These are phyloP conservation scores for Lachnellula occidentalis DNA, from an alignment of 2,329 filamentous ascomycete genomes.

Conservation along the genomic window DNA sequence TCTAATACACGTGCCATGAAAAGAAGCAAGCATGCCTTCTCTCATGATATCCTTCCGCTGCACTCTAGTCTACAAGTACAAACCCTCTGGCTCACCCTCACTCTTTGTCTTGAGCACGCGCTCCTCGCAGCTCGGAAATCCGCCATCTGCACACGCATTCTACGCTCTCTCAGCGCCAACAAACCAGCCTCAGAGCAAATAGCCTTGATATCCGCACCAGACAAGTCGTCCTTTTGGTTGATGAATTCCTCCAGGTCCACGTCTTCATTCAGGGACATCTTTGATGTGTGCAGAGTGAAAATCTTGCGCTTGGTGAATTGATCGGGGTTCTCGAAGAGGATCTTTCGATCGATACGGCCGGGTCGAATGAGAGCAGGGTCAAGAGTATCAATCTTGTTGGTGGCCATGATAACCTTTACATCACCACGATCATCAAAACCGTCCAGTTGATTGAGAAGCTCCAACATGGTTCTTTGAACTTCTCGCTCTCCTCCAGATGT, in stretches of 20 bases:
- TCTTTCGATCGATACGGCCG: slow-evolving; percentile 97
- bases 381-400: slow-evolving; percentile 98
- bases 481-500: slow-evolving; percentile 96
- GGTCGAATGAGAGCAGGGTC: slow-evolving; percentile 95
- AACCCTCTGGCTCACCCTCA: slow-evolving; percentile 93
- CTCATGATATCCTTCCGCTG: neutral
- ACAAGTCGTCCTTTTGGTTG: slow-evolving; percentile 94
- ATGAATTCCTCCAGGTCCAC: slow-evolving; percentile 99
- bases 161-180: slow-evolving; percentile 85
- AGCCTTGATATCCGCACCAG: slow-evolving; percentile 96
- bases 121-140: slow-evolving; percentile 93
- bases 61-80: slow-evolving; percentile 74
- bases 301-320: slow-evolving; percentile 97
- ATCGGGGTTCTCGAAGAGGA: slow-evolving; percentile 63
- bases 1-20: slow-evolving; percentile 27
- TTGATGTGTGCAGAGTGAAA: slow-evolving; percentile 94
- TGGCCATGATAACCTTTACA: slow-evolving; percentile 99
- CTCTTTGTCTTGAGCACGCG: slow-evolving; percentile 97
- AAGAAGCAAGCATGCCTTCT: slow-evolving; percentile 19
- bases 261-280: slow-evolving; percentile 94
- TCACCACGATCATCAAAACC: slow-evolving; percentile 98
- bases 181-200: slow-evolving; percentile 97
- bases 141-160: slow-evolving; percentile 98
- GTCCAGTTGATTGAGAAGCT: slow-evolving; percentile 95
- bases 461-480: slow-evolving; percentile 97